A percentile compares a stretch with the other conserved stretches of the same genome.
These are phyloP conservation scores for Microsporum ferrugineum DNA, from an alignment of 2,329 filamentous ascomycete species.

Conservation along the genomic window DNA sequence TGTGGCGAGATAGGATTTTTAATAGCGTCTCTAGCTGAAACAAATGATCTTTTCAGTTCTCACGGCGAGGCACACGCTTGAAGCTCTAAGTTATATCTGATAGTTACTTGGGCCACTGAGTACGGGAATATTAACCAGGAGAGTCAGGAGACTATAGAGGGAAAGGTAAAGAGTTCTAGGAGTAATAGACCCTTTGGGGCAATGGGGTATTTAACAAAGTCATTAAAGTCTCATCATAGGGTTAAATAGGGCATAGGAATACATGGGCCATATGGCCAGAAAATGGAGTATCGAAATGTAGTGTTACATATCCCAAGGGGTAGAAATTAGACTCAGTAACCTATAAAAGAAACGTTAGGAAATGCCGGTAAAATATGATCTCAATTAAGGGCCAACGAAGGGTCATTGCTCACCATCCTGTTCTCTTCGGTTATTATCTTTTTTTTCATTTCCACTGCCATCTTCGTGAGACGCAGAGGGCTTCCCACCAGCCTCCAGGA, in stretches of 20 bases:
- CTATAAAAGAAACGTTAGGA: neutral
- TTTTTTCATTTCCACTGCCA: conserved; percentile 21
- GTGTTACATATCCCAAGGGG: neutral
- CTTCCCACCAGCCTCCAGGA: conserved; percentile 25
- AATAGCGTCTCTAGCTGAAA: conserved; percentile 57
- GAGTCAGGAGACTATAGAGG: neutral
- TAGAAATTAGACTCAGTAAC: neutral
- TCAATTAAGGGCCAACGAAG: neutral
- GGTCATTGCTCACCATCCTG: conserved; percentile 20
- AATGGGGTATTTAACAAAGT: conserved; percentile 18
- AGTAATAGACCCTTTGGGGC: neutral
- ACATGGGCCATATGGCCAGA: neutral
- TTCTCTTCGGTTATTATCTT: conserved; percentile 31
- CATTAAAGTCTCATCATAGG: neutral
- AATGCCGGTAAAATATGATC: neutral
- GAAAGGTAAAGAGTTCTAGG: neutral
- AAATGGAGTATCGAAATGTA: neutral
- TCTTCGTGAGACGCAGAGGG: conserved; percentile 26
- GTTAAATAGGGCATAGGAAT: neutral
- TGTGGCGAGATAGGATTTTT: conserved; percentile 72
- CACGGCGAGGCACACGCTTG: neutral
- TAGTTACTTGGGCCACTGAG: conserved; percentile 4
- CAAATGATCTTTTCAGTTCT: neutral
- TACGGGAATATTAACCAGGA: neutral
- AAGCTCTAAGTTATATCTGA: neutral